Base-by-base conservation (phyloP, 768 basidiomycete species). In the Agaricus blazei region DNA sequence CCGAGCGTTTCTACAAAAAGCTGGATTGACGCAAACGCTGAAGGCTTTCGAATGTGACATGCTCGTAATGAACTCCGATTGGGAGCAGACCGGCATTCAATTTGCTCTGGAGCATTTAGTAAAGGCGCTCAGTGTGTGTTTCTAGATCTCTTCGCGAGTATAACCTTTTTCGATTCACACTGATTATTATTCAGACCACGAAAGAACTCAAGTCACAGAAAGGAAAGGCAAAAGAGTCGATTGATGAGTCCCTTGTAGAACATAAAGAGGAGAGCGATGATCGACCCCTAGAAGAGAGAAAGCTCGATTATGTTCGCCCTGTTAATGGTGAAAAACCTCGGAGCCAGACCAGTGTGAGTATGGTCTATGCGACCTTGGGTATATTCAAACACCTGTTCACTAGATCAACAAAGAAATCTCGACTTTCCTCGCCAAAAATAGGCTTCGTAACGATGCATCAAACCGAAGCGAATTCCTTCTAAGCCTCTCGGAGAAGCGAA, bases 401-500 rank as follows among this genome's bases (percentile, higher is more conserved):
- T 43, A 88, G 90, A 73, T 84, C 31, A 90, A 79, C 56, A 87
- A 81, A 65, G 81, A 81, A 5, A 85, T 93, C 29, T 88, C 90
- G 2, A 66, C 72, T 43, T 86, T 92, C 54, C 78, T 93, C 1
- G 86, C 88, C 0, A 73, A 76, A 48, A 90, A 84, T 50, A 79
- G 87, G 5, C 82, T 84, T 1, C 81, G 83, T 43, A 90, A 88
- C 60, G 84, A 89, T 62, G 78, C 78, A 37, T 92, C 90, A 9
- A 93, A 93, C 62, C 82, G 85, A 27, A 71, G 78, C 7, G 90
- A 93, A 62, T 93, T 92, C 63, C 71, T 92, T 0, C 70, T 80
- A 42, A 79, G 81, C 6, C 70, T 81, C 4, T 72, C 77, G 2
- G 79, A 84, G 63, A 84, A 85, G 56, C 76, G 78, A 29, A 73